Percentiles rank a stretch among this genome's conserved stretches.
phyloP scores from a whole-genome alignment of 2,329 filamentous ascomycete genomes.

The Trichocomaceae sp. region DNA sequence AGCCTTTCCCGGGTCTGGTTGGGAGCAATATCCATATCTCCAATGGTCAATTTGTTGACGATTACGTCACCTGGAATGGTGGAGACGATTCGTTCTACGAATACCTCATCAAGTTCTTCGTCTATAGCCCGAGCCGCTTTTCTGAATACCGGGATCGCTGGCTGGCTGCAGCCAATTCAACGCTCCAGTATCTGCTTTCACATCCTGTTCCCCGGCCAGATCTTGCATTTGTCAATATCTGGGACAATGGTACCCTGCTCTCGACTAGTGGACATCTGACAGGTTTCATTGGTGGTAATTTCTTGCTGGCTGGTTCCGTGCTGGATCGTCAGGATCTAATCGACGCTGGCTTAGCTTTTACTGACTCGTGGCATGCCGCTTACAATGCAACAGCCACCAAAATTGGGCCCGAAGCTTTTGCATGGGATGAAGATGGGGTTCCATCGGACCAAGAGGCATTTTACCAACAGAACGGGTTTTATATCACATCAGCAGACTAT shows the following conservation, averaged over 20 bases:
- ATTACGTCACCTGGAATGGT: slow-evolving; percentile 67
- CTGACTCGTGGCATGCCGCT: slow-evolving; percentile 66
- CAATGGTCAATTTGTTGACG: slow-evolving; percentile 62
- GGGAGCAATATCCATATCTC: slow-evolving; percentile 60
- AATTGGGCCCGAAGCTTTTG: slow-evolving; percentile 70
- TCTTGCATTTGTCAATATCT: slow-evolving; percentile 56
- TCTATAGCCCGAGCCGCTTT: slow-evolving; percentile 66
- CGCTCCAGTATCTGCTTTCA: slow-evolving; percentile 63
- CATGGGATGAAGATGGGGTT: slow-evolving; percentile 50
- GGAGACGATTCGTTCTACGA: slow-evolving; percentile 79
- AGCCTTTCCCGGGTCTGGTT: slow-evolving; percentile 72
- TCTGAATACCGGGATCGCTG: slow-evolving; percentile 63
- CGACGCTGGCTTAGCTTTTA: slow-evolving; percentile 65
- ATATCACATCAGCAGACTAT: slow-evolving; percentile 56
- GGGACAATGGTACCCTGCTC: slow-evolving; percentile 29
- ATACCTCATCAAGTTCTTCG: slow-evolving; percentile 85
- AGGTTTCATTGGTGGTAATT: slow-evolving; percentile 79
- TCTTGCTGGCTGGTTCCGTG: slow-evolving; percentile 71
- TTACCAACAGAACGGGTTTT: slow-evolving; percentile 65
- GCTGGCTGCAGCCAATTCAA: slow-evolving; percentile 67
- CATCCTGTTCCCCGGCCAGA: slow-evolving; percentile 61
- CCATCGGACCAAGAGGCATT: slow-evolving; percentile 50
- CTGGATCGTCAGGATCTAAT: slow-evolving; percentile 61
- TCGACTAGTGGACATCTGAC: slow-evolving; percentile 51
- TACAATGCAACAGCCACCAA: slow-evolving; percentile 62